Evolutionary conservation across 768 basidiomycete species (phyloP).

Genomic region (Pleurotus pulmonarius): DNA sequence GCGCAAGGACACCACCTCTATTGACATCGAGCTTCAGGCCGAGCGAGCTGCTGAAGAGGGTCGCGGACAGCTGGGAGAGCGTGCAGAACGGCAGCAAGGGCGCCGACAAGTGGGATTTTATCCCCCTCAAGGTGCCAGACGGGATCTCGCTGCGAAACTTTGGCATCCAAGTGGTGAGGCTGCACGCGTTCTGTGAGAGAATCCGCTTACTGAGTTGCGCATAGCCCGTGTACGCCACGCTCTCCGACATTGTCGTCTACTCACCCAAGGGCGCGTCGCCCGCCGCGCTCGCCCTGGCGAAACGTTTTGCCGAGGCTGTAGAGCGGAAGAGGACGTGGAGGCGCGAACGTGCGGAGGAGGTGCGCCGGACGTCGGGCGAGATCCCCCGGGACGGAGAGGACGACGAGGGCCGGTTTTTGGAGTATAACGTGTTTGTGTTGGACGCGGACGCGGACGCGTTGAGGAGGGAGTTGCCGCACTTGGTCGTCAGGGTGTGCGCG

Average conservation of each 20-base stretch:
- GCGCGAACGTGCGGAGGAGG: conserved; percentile 8
- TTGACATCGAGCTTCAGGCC: conserved; percentile 42
- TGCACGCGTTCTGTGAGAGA: neutral
- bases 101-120: conserved; percentile 55
- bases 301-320: conserved; percentile 62
- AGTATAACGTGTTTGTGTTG: conserved; percentile 79
- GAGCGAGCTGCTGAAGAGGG: conserved; percentile 31
- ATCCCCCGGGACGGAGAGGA: conserved; percentile 8
- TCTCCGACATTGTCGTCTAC: conserved; percentile 90
- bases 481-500: conserved; percentile 48
- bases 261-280: conserved; percentile 64
- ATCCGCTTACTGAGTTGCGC: conserved; percentile 1
- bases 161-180: conserved; percentile 73
- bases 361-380: conserved; percentile 3
- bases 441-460: conserved; percentile 49
- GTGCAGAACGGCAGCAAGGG: conserved; percentile 8
- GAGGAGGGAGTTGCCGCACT: conserved; percentile 40
- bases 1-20: conserved; percentile 13
- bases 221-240: conserved; percentile 79
- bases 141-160: conserved; percentile 86
- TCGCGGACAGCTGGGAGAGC: conserved; percentile 10
- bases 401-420: conserved; percentile 31
- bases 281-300: conserved; percentile 57
- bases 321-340: conserved; percentile 55
- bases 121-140: conserved; percentile 69